These are phyloP conservation scores for Glycine soja DNA, from an alignment of 306 rosid genomes.

Conservation along the genomic window DNA sequence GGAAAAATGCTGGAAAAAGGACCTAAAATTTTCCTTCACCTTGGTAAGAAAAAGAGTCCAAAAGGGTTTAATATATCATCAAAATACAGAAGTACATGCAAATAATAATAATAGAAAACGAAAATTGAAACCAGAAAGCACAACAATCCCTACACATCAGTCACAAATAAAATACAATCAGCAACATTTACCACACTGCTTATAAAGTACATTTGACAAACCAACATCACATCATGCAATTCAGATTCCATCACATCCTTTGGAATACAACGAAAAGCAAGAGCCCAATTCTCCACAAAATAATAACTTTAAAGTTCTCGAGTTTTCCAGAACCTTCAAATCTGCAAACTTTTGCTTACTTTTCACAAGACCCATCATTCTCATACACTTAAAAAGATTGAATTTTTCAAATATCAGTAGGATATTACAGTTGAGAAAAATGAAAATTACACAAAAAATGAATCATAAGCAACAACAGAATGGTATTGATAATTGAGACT, in stretches of 20 bases:
- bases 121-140: slow-evolving; percentile 16
- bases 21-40: neutral
- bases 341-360: neutral
- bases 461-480: slow-evolving; percentile 4
- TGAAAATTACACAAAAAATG: slow-evolving; percentile 2
- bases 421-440: neutral
- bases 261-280: neutral
- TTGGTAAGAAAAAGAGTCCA: neutral
- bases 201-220: neutral
- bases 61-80: neutral
- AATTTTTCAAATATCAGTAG: slow-evolving; percentile 15
- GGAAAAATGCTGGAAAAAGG: slow-evolving; percentile 1
- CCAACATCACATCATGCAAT: slow-evolving; percentile 15
- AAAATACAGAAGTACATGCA: neutral
- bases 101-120: neutral
- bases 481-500: neutral
- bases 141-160: neutral
- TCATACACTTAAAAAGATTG: neutral
- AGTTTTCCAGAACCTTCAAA: slow-evolving; percentile 2
- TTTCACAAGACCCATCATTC: slow-evolving; percentile 13
- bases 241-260: slow-evolving; percentile 11
- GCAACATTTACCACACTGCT: neutral
- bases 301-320: neutral
- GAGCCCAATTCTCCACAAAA: slow-evolving; percentile 8
- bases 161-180: neutral